Evolutionary conservation across 2,329 filamentous ascomycete genomes (phyloP), one percentile per base, ranked within the genome.

Genomic region (Stenocarpella maydis): DNA sequence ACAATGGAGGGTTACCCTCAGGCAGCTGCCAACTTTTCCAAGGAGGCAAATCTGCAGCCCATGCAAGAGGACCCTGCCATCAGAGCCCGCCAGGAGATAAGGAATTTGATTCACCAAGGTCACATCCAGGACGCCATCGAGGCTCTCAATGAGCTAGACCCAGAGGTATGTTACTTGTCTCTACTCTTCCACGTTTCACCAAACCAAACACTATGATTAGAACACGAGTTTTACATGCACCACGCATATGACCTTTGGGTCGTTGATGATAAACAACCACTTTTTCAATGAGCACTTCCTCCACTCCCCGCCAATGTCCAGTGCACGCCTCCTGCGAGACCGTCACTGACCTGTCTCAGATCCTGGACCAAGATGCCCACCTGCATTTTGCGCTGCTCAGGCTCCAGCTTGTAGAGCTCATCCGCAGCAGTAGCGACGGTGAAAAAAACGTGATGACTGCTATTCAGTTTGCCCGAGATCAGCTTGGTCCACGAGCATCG

Each of bases 1-100:
- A 95, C 97, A 70, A 95, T 94, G 79, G 95, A 97, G 82, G 96
- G 96, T 64, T 99, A 98, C 77, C 93, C 95, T 14, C 91, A 92
- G 74, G 95, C 96, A 14, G 97, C 97, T 3, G 92, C 93, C 76
- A 97, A 94, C 78, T 98, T 99, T 79, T 96, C 94, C 17, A 91
- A 91, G 73, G 96, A 99, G 83, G 96, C 96, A 68, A 98, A 98
- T 77, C 87, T 98, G 37, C 85, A 88, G 72, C 89, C 91, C 8
- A 90, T 90, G 73, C 89, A 92, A 73, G 90, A 94, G 73, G 85
- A 91, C 67, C 86, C 90, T 49, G 90, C 89, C 34, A 95, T 99
- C 64, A 86, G 89, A 71, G 87, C 91, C 70, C 88, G 96, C 72
- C 93, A 97, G 74, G 86, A 91, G 73, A 97, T 99, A 71, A 90